A percentile compares a stretch with the other conserved stretches of the same genome.
Conservation (phyloP, 495 filamentous ascomycete genomes). For the Aspergillus haitiensis region DNA sequence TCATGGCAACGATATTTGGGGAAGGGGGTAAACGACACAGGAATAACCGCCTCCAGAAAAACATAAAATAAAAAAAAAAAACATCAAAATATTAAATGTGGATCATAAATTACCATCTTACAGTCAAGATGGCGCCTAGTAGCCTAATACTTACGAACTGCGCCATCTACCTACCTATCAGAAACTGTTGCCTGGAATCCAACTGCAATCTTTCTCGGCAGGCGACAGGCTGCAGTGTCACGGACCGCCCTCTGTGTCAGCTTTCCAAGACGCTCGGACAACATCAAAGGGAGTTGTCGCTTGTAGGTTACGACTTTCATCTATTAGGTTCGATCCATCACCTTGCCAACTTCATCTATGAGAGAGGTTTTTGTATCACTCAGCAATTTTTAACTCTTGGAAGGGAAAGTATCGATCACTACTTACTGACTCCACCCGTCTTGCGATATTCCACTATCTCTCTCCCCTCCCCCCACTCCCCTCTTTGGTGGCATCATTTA, state of each 20-base stretch:
- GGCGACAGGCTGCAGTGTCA: constrained; percentile 32
- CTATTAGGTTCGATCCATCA: neutral
- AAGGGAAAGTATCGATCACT: neutral
- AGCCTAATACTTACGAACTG: neutral
- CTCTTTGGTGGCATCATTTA: neutral
- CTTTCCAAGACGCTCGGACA: constrained; percentile 22
- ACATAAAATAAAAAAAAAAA: neutral
- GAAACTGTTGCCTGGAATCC: constrained; percentile 11
- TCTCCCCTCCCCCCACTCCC: neutral
- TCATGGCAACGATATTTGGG: neutral
- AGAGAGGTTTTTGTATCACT: neutral
- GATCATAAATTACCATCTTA: neutral
- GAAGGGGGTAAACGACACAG: neutral
- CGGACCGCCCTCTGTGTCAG: constrained; percentile 31
- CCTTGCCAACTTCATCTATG: neutral
- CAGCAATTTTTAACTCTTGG: neutral
- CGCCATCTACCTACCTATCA: constrained; percentile 23
- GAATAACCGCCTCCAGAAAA: neutral
- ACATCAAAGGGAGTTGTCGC: constrained; percentile 5
- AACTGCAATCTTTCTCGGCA: constrained; percentile 22
- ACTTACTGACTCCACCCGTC: neutral
- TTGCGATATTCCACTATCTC: neutral
- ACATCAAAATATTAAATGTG: neutral
- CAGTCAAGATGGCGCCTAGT: no score
- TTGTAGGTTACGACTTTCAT: neutral